Evolutionary conservation across 352 stramenopile species (phyloP).

Genomic region (Phytophthora aleatoria): DNA sequence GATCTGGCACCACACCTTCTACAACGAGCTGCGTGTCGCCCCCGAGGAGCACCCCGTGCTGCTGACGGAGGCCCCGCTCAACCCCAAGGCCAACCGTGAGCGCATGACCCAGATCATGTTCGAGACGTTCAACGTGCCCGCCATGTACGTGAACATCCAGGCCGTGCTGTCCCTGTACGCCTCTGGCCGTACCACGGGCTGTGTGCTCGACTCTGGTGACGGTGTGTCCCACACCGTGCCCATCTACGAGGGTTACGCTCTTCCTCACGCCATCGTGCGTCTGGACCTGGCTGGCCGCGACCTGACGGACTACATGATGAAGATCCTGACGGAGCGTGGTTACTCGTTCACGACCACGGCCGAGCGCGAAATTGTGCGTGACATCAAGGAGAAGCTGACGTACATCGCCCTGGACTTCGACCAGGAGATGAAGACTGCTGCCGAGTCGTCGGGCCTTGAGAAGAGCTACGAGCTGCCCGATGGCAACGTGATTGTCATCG

Average conservation of each 20-base stretch:
- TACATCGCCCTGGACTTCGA: slow-evolving; percentile 97
- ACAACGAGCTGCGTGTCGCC: slow-evolving; percentile 96
- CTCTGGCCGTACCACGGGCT: slow-evolving; percentile 94
- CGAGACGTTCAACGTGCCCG: slow-evolving; percentile 94
- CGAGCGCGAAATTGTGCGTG: slow-evolving; percentile 94
- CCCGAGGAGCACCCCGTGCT: slow-evolving; percentile 97
- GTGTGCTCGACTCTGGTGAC: slow-evolving; percentile 96
- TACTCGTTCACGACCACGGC: slow-evolving; percentile 96
- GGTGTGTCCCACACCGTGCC: slow-evolving; percentile 94
- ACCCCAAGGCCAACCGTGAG: slow-evolving; percentile 93
- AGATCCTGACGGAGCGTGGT: slow-evolving; percentile 94
- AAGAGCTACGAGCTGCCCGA: slow-evolving; percentile 97
- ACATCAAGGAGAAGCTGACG: slow-evolving; percentile 98
- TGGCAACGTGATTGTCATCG: slow-evolving; percentile 98
- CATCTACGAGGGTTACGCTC: slow-evolving; percentile 96
- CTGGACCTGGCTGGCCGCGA: slow-evolving; percentile 95
- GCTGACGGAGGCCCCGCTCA: slow-evolving; percentile 94
- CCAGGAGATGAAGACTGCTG: slow-evolving; percentile 93
- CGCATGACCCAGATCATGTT: slow-evolving; percentile 98
- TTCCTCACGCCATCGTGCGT: slow-evolving; percentile 95
- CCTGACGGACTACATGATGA: slow-evolving; percentile 97
- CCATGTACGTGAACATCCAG: slow-evolving; percentile 95
- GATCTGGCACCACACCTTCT: slow-evolving; percentile 99
- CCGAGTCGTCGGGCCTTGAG: slow-evolving; percentile 78
- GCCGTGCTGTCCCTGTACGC: slow-evolving; percentile 96